Evolutionary conservation across 495 filamentous ascomycete species (phyloP), one percentile per base, ranked within the genome.

Genomic region (Podospora didyma): DNA sequence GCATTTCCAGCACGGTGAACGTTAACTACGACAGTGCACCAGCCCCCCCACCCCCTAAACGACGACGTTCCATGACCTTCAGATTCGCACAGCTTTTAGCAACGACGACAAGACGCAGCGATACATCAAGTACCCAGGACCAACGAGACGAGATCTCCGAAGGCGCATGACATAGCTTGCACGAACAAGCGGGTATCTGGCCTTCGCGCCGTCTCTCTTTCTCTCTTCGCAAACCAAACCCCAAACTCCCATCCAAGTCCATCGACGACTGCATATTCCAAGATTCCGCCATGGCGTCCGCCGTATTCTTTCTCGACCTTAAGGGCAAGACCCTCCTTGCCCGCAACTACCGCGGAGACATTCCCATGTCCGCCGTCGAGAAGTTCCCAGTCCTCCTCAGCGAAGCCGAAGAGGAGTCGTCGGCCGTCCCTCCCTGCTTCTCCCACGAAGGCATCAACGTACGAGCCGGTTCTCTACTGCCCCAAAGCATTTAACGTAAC

Each of bases 261-360:
- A 7, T 16, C 5, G 39, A 42, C 39, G 14, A 5, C n/a, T 4
- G 7, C 9, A 31, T 31, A 42, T 10, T 14, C 39, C 12, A 42
- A 7, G 45, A 46, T 34, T 51, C 62, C 68, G 80, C 67, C 68
- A 99, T 97, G 95, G 94, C 94, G 61, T 99, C 95, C 52, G 95
- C 95, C 44, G 70, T 99, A 69, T 99, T 99, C 82, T 99, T 99
- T 72, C 87, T 99, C 64, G 95, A 99, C 74, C 82, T 99, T 53
- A 99, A 99, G 89, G 95, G 95, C 87, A 99, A 99, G 91, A 97
- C 95, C 78, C 92, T 97, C 63, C 83, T 99, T 64, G 95, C 95
- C 70, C 89, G 95, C 68, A 99, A 97, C 77, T 99, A 99, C 75
- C 85, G 95, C 72, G 95, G 95, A 65, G 95, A 99, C 69, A 96